Evolutionary conservation across 2,329 filamentous ascomycete genomes (phyloP).

Genomic region (Falciphora oryzae): DNA sequence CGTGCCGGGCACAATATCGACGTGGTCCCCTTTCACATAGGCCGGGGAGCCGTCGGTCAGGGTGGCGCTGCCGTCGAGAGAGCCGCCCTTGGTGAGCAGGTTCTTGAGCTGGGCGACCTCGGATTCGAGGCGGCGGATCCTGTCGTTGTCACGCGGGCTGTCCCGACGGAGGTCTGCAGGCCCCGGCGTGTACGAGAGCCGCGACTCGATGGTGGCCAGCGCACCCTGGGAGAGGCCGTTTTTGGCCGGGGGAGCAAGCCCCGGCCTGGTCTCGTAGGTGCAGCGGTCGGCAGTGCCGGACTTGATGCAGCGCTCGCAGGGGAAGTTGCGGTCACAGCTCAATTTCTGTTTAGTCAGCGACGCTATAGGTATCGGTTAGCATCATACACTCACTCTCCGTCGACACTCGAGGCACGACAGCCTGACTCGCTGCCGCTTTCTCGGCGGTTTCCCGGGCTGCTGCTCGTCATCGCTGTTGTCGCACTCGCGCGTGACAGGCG

Average conservation of each 20-base stretch:
- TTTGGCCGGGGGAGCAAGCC: constrained; percentile 32
- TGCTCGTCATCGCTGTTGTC: constrained; percentile 12
- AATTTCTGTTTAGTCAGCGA: constrained; percentile 34
- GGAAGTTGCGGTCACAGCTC: constrained; percentile 55
- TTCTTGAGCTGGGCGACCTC: constrained; percentile 53
- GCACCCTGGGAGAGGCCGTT: constrained; percentile 39
- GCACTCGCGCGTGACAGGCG: constrained; percentile 6
- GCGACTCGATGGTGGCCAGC: constrained; percentile 39
- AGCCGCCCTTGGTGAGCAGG: constrained; percentile 28
- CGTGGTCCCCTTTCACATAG: constrained; percentile 15
- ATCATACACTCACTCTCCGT: constrained; percentile 28
- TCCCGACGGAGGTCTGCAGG: constrained; percentile 32
- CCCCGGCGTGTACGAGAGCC: constrained; percentile 33
- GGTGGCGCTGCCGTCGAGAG: constrained; percentile 21
- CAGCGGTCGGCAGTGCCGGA: constrained; percentile 55
- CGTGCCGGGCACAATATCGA: constrained; percentile 21
- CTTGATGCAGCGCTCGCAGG: constrained; percentile 57
- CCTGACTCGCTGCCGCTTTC: constrained; percentile 54
- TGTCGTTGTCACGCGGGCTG: constrained; percentile 45
- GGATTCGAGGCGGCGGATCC: constrained; percentile 53
- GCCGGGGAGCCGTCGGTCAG: constrained; percentile 19
- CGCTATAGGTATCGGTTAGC: neutral
- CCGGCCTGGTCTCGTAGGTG: constrained; percentile 49
- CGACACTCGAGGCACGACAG: constrained; percentile 57
- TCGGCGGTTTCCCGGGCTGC: constrained; percentile 30